These are phyloP conservation scores for Fusarium sp. DNA, from an alignment of 2,329 filamentous ascomycete genomes.

Conservation along the genomic window DNA sequence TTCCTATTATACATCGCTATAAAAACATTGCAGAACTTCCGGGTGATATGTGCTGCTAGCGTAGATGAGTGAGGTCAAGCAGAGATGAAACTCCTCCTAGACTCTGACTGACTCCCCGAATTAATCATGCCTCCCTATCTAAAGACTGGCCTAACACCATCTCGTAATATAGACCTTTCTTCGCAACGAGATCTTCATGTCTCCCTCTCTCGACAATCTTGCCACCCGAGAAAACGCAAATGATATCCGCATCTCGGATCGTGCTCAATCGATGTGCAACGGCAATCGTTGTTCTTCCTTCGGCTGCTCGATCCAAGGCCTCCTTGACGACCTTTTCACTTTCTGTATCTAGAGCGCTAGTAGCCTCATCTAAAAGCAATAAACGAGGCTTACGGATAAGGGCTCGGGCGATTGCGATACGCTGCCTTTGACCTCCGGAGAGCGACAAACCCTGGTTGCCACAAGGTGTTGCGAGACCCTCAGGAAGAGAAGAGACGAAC, in stretches of 20 bases:
- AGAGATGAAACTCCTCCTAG: neutral
- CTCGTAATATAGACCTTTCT: slow-evolving; percentile 61
- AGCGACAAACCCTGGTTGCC: slow-evolving; percentile 75
- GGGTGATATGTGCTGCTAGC: too few species aligned
- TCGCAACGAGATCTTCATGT: slow-evolving; percentile 66
- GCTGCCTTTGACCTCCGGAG: slow-evolving; percentile 78
- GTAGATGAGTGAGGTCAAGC: neutral
- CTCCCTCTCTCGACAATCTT: slow-evolving; percentile 68
- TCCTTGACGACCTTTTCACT: slow-evolving; percentile 73
- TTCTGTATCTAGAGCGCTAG: slow-evolving; percentile 70
- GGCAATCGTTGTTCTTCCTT: slow-evolving; percentile 66
- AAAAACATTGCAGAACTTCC: neutral
- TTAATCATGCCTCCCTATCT: slow-evolving; percentile 48
- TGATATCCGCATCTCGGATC: slow-evolving; percentile 68
- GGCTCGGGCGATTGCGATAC: slow-evolving; percentile 77
- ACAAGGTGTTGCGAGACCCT: slow-evolving; percentile 71
- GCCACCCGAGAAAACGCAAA: slow-evolving; percentile 66
- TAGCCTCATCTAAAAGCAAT: slow-evolving; percentile 79
- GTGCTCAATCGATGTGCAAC: slow-evolving; percentile 71
- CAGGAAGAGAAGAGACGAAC: slow-evolving; percentile 65
- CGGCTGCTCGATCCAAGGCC: slow-evolving; percentile 63
- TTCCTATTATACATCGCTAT: neutral
- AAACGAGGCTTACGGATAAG: slow-evolving; percentile 74
- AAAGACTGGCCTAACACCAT: slow-evolving; percentile 62
- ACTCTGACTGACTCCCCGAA: neutral